Conservation (phyloP, 2,329 filamentous ascomycete species). For the Trichoderma gracile region DNA sequence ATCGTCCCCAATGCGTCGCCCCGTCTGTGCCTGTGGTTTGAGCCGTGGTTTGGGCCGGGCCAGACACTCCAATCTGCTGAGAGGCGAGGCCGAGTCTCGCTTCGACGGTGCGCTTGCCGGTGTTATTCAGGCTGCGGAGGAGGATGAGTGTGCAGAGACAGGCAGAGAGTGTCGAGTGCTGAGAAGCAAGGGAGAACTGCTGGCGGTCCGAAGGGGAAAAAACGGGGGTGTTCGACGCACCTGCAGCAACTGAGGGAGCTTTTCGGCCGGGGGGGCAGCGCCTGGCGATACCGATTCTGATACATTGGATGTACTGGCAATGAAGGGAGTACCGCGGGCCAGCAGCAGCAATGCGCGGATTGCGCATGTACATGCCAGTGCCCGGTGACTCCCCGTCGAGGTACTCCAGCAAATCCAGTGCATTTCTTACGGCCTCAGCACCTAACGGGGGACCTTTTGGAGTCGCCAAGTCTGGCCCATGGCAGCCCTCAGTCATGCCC, state of each 20-base stretch:
- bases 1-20: constrained; percentile 8
- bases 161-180: constrained; percentile 10
- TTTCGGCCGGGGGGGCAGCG: constrained; percentile 10
- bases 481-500: not conserved
- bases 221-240: constrained; percentile 20
- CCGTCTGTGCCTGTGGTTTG: constrained; percentile 7
- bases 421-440: not conserved
- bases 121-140: constrained; percentile 18
- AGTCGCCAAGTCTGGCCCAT: constrained; percentile 5
- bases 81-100: constrained; percentile 19
- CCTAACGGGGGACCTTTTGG: constrained; percentile 16
- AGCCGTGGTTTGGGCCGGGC: not conserved
- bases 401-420: not conserved
- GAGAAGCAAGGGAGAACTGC: constrained; percentile 12
- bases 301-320: not conserved
- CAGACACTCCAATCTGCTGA: constrained; percentile 23
- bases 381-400: not conserved
- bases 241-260: constrained; percentile 14
- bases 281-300: constrained; percentile 24
- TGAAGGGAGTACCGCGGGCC: constrained; percentile 5
- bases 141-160: constrained; percentile 15
- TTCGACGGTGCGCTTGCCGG: not conserved
- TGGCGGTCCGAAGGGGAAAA: constrained; percentile 9
- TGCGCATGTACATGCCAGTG: not conserved
- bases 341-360: not conserved